Conservation (phyloP, 345 rosid genomes). For the Rhizophora apiculata region DNA sequence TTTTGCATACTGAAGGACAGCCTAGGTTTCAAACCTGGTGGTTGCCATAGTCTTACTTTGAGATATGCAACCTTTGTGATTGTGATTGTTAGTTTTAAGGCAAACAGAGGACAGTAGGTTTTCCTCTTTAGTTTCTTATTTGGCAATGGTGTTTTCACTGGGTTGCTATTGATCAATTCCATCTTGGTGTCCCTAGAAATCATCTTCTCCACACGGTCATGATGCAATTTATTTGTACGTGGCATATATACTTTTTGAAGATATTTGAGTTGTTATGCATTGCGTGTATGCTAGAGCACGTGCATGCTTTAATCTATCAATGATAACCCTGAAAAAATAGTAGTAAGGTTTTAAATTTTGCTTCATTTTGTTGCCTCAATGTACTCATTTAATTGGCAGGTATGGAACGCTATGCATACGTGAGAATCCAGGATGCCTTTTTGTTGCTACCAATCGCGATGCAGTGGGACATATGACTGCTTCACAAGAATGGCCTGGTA, state of each 20-base stretch:
- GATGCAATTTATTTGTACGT: not conserved
- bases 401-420: constrained; percentile 88
- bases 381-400: constrained; percentile 38
- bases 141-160: not conserved
- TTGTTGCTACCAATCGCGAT: constrained; percentile 87
- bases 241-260: not conserved
- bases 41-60: too few relatives aligned
- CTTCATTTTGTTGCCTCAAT: constrained; percentile 9
- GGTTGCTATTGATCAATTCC: not conserved
- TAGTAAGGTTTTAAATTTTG: not conserved
- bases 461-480: constrained; percentile 84
- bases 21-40: too few relatives aligned
- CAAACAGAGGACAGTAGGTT: not conserved
- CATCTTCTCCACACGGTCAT: not conserved
- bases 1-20: too few relatives aligned
- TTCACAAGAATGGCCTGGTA: constrained; percentile 96
- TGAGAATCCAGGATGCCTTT: constrained; percentile 92
- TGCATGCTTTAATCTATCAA: too few relatives aligned
- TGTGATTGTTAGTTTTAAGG: not conserved
- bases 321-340: too few relatives aligned
- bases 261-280: not conserved
- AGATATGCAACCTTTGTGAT: not conserved
- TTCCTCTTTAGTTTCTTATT: not conserved
- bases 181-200: not conserved
- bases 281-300: too few relatives aligned